Conservation (phyloP, 192 early-diverging fungal genomes). For the Coemansia sp. region DNA sequence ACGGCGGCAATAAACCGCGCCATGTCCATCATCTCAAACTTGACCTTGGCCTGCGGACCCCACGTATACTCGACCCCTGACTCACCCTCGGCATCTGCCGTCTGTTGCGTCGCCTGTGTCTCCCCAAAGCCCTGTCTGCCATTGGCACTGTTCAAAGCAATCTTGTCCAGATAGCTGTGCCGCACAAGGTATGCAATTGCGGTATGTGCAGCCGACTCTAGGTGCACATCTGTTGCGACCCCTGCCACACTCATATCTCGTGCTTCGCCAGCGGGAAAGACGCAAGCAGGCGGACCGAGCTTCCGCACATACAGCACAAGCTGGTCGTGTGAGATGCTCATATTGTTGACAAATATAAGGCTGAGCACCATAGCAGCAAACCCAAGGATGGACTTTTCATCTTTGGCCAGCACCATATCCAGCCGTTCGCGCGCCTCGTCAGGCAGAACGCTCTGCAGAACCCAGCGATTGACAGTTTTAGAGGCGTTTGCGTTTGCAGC, state of each 20-base stretch:
- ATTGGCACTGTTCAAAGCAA: neutral
- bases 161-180: constrained; percentile 37
- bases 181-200: constrained; percentile 26
- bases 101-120: constrained; percentile 38
- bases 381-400: constrained; percentile 20
- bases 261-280: constrained; percentile 3
- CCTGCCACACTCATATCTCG: neutral
- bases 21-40: constrained; percentile 48
- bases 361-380: constrained; percentile 46
- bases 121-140: constrained; percentile 4
- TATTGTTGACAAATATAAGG: constrained; percentile 54
- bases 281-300: constrained; percentile 38
- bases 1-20: constrained; percentile 42
- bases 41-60: constrained; percentile 42
- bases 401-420: constrained; percentile 20
- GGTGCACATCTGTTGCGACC: constrained; percentile 24
- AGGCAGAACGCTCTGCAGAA: constrained; percentile 40
- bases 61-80: constrained; percentile 34
- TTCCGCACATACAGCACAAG: constrained; percentile 45
- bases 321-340: constrained; percentile 43
- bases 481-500: neutral
- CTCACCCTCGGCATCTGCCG: constrained; percentile 13
- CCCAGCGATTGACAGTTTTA: constrained; percentile 32
- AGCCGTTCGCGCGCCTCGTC: constrained; percentile 24
- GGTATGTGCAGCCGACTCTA: constrained; percentile 35